phyloP scores from a whole-genome alignment of 805 yeast species.

The Lipomyces japonicus region DNA sequence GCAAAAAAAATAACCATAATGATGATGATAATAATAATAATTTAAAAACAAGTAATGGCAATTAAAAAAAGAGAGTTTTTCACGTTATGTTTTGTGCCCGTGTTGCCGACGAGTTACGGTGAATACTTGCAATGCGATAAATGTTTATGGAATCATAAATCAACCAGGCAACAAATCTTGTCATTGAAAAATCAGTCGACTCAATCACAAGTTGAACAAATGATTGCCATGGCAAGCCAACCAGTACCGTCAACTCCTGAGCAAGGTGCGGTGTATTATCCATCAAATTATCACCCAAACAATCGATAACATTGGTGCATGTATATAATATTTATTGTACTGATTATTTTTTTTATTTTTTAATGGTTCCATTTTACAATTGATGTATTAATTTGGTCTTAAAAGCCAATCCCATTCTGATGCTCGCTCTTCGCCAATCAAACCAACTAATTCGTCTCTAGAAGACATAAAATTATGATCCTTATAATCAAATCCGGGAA shows the following conservation, averaged over 20 bases:
- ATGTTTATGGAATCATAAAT: conserved; percentile 9
- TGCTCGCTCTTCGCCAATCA: conserved; percentile 42
- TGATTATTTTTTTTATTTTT: neutral
- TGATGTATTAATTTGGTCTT: conserved; percentile 27
- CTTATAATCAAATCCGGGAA: conserved; percentile 57
- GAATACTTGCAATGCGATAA: conserved; percentile 21
- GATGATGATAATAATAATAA: conserved; percentile 9
- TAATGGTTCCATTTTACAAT: neutral
- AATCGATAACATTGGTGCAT: neutral
- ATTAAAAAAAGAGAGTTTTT: conserved; percentile 34
- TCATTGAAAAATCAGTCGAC: conserved; percentile 3
- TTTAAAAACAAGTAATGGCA: conserved; percentile 9
- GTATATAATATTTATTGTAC: neutral
- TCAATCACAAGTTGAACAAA: conserved; percentile 1
- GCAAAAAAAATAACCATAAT: conserved; percentile 28
- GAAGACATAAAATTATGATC: conserved; percentile 49
- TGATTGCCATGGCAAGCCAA: neutral
- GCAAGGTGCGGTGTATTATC: conserved; percentile 6
- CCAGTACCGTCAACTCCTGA: conserved; percentile 1
- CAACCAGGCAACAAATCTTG: conserved; percentile 10
- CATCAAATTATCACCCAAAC: neutral
- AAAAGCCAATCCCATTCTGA: conserved; percentile 41
- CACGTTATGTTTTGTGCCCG: conserved; percentile 36
- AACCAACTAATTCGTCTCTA: conserved; percentile 31
- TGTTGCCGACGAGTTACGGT: conserved; percentile 35